A percentile compares a stretch with the other conserved stretches of the same genome.
Evolutionary conservation across 139 green algal genomes (phyloP).

Genomic region (Coelastrella sp.): DNA sequence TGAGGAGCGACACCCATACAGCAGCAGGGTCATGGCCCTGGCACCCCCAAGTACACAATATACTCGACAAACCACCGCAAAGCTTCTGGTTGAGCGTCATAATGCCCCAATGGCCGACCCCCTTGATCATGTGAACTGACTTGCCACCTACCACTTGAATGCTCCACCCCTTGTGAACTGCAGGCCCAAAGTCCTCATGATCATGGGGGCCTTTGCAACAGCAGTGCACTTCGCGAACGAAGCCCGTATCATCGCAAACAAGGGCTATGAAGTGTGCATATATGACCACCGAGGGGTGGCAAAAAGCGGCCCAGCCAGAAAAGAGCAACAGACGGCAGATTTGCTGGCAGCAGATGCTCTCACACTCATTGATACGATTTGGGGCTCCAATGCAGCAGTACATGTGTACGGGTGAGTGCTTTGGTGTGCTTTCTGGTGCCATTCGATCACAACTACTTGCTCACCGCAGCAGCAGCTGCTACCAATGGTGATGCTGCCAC

Average conservation of each 20-base stretch:
- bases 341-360: slow-evolving; percentile 38
- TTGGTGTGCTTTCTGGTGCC: background rate
- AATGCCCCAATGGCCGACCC: too few species aligned
- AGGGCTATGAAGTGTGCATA: slow-evolving; percentile 31
- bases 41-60: background rate
- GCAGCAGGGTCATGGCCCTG: too few species aligned
- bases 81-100: too few species aligned
- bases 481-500: background rate
- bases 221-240: slow-evolving; percentile 10
- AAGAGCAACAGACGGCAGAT: slow-evolving; percentile 29
- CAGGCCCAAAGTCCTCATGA: slow-evolving; percentile 17
- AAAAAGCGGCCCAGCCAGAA: slow-evolving; percentile 4
- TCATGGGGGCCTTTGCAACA: slow-evolving; percentile 46
- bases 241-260: slow-evolving; percentile 15
- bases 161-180: background rate
- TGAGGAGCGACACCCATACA: too few species aligned
- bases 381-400: background rate
- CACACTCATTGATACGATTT: background rate
- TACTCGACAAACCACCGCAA: background rate
- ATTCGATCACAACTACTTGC: background rate
- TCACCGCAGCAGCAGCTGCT: background rate
- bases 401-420: slow-evolving; percentile 46
- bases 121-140: too few species aligned
- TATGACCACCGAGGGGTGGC: slow-evolving; percentile 47
- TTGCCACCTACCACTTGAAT: too few species aligned